phyloP scores from a whole-genome alignment of 225 moss, liverwort and hornwort genomes.

The Pleurozium schreberi region DNA sequence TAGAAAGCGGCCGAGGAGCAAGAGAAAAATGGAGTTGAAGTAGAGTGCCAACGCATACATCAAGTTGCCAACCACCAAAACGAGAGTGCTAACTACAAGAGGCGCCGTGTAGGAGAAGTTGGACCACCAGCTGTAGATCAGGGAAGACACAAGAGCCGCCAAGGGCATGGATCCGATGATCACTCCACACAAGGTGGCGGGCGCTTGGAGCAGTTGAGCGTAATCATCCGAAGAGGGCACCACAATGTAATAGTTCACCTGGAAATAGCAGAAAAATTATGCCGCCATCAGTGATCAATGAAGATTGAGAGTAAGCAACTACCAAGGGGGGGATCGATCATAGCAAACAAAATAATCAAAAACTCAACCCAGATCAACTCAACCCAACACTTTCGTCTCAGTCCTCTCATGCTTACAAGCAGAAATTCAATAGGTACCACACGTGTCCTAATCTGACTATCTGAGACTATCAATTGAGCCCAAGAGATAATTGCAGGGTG shows the following conservation, averaged over 20 bases:
- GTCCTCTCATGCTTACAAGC: neutral
- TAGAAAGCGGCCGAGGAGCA: constrained; percentile 42
- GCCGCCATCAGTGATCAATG: neutral
- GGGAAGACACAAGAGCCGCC: constrained; percentile 43
- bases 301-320: neutral
- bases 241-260: constrained; percentile 63
- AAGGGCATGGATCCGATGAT: constrained; percentile 63
- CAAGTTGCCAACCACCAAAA: constrained; percentile 43
- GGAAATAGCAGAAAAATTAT: neutral
- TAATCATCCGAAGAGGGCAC: constrained; percentile 60
- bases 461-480: neutral
- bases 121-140: constrained; percentile 57
- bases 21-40: constrained; percentile 50
- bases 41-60: constrained; percentile 47
- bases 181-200: constrained; percentile 52
- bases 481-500: neutral
- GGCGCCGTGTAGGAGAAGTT: constrained; percentile 50
- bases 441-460: neutral
- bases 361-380: neutral
- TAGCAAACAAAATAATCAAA: neutral
- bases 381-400: neutral
- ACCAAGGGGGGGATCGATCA: too few relatives aligned
- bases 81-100: constrained; percentile 36
- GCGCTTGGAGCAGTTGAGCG: constrained; percentile 30
- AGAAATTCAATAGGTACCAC: neutral